Percentiles rank a stretch among this genome's conserved stretches.
phyloP scores from a whole-genome alignment of 202 grass and related monocot species.

The Musa balbisiana region DNA sequence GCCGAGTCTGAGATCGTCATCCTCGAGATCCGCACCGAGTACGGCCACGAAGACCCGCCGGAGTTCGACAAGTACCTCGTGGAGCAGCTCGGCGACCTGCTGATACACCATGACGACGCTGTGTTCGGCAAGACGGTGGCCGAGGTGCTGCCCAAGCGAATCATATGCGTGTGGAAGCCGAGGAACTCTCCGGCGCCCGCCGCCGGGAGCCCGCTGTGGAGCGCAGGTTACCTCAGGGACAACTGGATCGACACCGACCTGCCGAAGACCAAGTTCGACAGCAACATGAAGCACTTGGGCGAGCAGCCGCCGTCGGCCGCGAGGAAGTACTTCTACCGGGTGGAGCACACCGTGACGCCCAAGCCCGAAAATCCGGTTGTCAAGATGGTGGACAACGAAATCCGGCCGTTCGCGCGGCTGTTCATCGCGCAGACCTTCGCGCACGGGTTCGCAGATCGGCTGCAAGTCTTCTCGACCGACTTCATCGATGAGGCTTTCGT shows the following conservation, averaged over 20 bases:
- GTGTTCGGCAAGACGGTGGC: slow-evolving; percentile 59
- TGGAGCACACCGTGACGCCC: slow-evolving; percentile 87
- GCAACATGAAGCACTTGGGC: slow-evolving; percentile 59
- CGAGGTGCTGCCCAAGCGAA: slow-evolving; percentile 52
- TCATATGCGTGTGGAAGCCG: slow-evolving; percentile 95
- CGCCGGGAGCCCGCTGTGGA: slow-evolving; percentile 54
- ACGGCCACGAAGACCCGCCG: slow-evolving; percentile 68
- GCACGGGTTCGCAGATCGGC: slow-evolving; percentile 46
- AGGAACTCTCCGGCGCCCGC: slow-evolving; percentile 49
- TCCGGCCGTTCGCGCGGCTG: slow-evolving; percentile 43
- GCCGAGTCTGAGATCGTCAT: slow-evolving; percentile 49
- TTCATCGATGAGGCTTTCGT: slow-evolving; percentile 88
- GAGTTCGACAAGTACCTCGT: slow-evolving; percentile 74
- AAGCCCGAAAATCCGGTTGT: slow-evolving; percentile 81
- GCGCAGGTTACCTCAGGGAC: slow-evolving; percentile 49
- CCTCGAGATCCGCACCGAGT: slow-evolving; percentile 89
- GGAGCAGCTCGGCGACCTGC: slow-evolving; percentile 63
- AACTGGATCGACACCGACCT: slow-evolving; percentile 94
- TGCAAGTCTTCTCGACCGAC: slow-evolving; percentile 83
- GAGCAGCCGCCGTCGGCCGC: slow-evolving; percentile 44
- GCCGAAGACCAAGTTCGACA: slow-evolving; percentile 78
- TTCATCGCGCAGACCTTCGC: slow-evolving; percentile 66
- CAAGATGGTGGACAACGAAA: slow-evolving; percentile 49
- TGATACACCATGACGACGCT: slow-evolving; percentile 76
- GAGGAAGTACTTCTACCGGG: slow-evolving; percentile 61